Evolutionary conservation across 2,329 filamentous ascomycete species (phyloP).

Genomic region (Periconia sp.): DNA sequence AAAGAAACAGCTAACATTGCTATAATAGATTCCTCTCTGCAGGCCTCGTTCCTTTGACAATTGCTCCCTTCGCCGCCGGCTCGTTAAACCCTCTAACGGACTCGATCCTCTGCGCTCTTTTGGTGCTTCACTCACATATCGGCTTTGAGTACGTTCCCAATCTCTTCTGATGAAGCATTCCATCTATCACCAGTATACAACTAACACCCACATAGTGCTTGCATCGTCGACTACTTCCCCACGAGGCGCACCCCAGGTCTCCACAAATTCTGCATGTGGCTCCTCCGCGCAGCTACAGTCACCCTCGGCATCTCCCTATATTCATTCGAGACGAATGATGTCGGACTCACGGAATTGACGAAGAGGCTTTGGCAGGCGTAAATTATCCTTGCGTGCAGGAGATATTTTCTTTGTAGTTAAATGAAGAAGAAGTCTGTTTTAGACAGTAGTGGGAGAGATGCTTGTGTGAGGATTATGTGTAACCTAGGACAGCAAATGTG

Average conservation of each 20-base stretch:
- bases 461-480: conserved; percentile 12
- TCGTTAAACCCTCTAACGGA: conserved; percentile 89
- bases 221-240: conserved; percentile 92
- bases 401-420: background rate
- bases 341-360: conserved; percentile 88
- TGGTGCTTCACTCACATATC: conserved; percentile 93
- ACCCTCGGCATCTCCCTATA: conserved; percentile 88
- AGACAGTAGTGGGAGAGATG: background rate
- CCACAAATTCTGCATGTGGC: conserved; percentile 74
- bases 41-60: conserved; percentile 81
- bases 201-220: conserved; percentile 54
- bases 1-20: conserved; percentile 15
- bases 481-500: conserved; percentile 8
- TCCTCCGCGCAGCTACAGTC: conserved; percentile 77
- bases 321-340: conserved; percentile 98
- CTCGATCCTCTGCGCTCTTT: conserved; percentile 78
- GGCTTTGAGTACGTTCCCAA: conserved; percentile 80
- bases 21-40: conserved; percentile 71
- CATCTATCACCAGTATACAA: background rate
- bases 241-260: conserved; percentile 69
- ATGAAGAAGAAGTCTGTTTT: background rate
- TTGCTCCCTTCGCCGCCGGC: conserved; percentile 91
- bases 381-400: conserved; percentile 3
- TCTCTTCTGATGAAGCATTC: background rate
- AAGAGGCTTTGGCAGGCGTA: conserved; percentile 89